Evolutionary conservation across 2,329 filamentous ascomycete genomes (phyloP).

Genomic region (Bipolaris oryzae): DNA sequence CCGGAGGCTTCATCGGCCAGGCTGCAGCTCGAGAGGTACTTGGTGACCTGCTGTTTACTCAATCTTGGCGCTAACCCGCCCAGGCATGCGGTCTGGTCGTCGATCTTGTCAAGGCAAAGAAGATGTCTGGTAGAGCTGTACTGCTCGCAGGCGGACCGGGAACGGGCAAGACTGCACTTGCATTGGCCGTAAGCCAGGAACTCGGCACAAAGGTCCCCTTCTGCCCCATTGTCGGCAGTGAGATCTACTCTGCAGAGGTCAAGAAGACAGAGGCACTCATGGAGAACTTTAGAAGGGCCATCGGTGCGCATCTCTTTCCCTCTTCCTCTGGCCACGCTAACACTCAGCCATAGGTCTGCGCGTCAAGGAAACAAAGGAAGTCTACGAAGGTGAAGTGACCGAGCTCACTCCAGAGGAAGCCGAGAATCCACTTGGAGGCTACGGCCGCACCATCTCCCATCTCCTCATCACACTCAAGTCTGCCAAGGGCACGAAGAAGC

Average conservation of each 20-base stretch:
- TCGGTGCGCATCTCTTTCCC: constrained; percentile 63
- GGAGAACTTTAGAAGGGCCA: constrained; percentile 98
- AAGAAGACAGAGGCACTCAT: constrained; percentile 99
- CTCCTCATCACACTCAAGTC: constrained; percentile 94
- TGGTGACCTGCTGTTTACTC: background rate
- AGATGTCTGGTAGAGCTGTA: constrained; percentile 95
- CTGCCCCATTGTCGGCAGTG: constrained; percentile 96
- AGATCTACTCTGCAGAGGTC: constrained; percentile 96
- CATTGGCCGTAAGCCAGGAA: constrained; percentile 94
- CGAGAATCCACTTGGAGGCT: constrained; percentile 95
- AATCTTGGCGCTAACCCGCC: constrained; percentile 14
- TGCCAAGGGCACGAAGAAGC: constrained; percentile 95
- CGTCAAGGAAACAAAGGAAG: constrained; percentile 98
- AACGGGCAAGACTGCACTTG: constrained; percentile 95
- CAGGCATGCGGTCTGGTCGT: constrained; percentile 95
- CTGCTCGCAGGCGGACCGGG: constrained; percentile 89
- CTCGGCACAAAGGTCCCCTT: constrained; percentile 98
- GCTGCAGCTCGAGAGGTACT: constrained; percentile 82
- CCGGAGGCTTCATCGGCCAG: constrained; percentile 84
- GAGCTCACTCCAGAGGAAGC: constrained; percentile 97
- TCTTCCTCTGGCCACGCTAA: constrained; percentile 5
- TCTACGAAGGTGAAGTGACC: constrained; percentile 98
- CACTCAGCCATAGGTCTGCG: constrained; percentile 65
- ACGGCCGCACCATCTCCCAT: constrained; percentile 96
- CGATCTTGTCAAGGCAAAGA: constrained; percentile 92